Conservation (phyloP, 2,329 filamentous ascomycete species). For the Fusarium sp. region DNA sequence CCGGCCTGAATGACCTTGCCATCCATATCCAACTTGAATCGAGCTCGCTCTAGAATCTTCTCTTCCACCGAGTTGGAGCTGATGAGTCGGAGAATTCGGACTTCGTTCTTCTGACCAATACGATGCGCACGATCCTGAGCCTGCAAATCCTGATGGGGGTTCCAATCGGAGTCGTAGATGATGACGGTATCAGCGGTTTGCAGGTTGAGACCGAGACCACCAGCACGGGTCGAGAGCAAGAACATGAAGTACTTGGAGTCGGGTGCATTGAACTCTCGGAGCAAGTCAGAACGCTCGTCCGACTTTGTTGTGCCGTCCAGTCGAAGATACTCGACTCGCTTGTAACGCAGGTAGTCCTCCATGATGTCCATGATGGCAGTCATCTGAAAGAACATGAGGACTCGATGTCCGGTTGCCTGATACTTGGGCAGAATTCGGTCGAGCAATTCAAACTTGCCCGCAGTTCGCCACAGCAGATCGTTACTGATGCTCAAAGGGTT, state of each 20-base stretch:
- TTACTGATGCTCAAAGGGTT: slow-evolving; percentile 91
- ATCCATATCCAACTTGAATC: slow-evolving; percentile 99
- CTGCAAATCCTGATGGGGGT: slow-evolving; percentile 98
- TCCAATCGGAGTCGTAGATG: slow-evolving; percentile 99
- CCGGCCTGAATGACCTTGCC: slow-evolving; percentile 99
- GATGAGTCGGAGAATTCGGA: slow-evolving; percentile 94
- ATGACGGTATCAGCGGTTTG: slow-evolving; percentile 99
- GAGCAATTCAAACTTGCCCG: slow-evolving; percentile 96
- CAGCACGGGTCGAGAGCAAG: slow-evolving; percentile 96
- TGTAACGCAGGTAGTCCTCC: slow-evolving; percentile 94
- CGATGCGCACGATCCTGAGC: slow-evolving; percentile 99
- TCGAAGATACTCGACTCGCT: slow-evolving; percentile 87
- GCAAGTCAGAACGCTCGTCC: slow-evolving; percentile 92
- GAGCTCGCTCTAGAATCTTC: slow-evolving; percentile 95
- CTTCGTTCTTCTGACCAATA: slow-evolving; percentile 99
- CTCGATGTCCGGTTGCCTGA: slow-evolving; percentile 88
- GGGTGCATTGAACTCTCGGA: slow-evolving; percentile 90
- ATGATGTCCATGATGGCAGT: slow-evolving; percentile 99
- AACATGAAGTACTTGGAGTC: slow-evolving; percentile 97
- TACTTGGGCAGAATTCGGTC: slow-evolving; percentile 96
- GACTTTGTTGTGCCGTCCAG: slow-evolving; percentile 97
- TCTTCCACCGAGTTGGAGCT: slow-evolving; percentile 98
- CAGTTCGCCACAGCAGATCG: slow-evolving; percentile 92
- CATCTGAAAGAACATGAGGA: slow-evolving; percentile 99
- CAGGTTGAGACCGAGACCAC: slow-evolving; percentile 95